These are phyloP conservation scores for Metschnikowia continentalis DNA, from an alignment of 805 yeast genomes.

Conservation along the genomic window DNA sequence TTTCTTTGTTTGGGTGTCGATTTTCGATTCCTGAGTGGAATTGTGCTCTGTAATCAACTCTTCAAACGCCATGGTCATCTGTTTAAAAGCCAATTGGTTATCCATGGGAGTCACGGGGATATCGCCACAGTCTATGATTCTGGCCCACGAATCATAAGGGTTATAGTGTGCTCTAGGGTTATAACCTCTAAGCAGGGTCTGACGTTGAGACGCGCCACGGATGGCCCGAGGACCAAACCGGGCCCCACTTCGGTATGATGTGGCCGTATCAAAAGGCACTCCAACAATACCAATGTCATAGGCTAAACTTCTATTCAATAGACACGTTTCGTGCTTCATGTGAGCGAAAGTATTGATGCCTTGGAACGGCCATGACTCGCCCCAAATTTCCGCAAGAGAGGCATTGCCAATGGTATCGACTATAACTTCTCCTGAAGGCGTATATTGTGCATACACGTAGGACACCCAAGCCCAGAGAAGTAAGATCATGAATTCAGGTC, in stretches of 20 bases:
- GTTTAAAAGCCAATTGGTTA: conserved; percentile 47
- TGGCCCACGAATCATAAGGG: conserved; percentile 49
- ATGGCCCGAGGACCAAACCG: conserved; percentile 78
- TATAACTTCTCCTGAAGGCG: conserved; percentile 4
- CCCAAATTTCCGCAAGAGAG: conserved; percentile 61
- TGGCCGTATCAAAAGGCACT: conserved; percentile 81
- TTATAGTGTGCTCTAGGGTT: conserved; percentile 59
- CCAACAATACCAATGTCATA: conserved; percentile 76
- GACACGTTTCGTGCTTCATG: conserved; percentile 55
- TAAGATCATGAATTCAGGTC: background rate
- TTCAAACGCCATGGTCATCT: conserved; percentile 51
- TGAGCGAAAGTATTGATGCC: conserved; percentile 76
- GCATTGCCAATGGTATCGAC: background rate
- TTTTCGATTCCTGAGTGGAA: conserved; percentile 15
- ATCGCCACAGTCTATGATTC: conserved; percentile 52
- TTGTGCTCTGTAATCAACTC: conserved; percentile 48
- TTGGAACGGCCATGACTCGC: conserved; percentile 65
- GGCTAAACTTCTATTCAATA: conserved; percentile 40
- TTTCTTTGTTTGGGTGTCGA: conserved; percentile 21
- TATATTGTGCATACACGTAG: conserved; percentile 6
- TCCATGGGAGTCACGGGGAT: conserved; percentile 60
- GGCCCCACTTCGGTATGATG: conserved; percentile 75
- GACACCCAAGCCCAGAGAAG: background rate
- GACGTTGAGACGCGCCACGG: conserved; percentile 66
- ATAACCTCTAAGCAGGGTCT: conserved; percentile 63